Conservation (phyloP, 768 basidiomycete species). For the Pisolithus microcarpus region DNA sequence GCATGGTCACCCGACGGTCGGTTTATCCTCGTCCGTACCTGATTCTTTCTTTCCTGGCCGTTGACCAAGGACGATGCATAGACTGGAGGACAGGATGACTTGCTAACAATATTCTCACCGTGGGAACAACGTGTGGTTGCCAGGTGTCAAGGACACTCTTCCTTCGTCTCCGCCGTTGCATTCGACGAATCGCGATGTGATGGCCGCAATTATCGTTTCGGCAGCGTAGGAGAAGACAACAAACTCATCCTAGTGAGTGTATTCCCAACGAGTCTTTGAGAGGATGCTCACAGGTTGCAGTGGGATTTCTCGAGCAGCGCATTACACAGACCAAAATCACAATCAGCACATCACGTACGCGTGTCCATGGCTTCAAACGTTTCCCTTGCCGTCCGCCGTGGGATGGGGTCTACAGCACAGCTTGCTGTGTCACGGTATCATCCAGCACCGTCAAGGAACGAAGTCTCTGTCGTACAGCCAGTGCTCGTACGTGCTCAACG, state of each 20-base stretch:
- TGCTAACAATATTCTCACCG: constrained; percentile 90
- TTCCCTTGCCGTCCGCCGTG: constrained; percentile 65
- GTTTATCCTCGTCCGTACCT: constrained; percentile 63
- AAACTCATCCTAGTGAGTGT: constrained; percentile 75
- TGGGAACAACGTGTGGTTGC: constrained; percentile 93
- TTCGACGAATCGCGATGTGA: constrained; percentile 90
- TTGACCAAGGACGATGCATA: constrained; percentile 23
- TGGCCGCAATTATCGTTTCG: constrained; percentile 87
- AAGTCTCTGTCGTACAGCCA: constrained; percentile 85
- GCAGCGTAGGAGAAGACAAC: constrained; percentile 95
- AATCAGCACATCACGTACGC: constrained; percentile 63
- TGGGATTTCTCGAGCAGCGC: constrained; percentile 94
- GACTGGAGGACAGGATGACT: constrained; percentile 97
- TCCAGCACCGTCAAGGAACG: constrained; percentile 83
- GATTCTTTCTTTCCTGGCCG: neutral
- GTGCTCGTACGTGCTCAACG: constrained; percentile 54
- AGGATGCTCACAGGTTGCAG: constrained; percentile 31
- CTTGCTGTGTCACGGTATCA: constrained; percentile 62
- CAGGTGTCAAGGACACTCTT: constrained; percentile 94
- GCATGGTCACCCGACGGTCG: constrained; percentile 95
- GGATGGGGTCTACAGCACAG: constrained; percentile 46
- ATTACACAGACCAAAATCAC: constrained; percentile 80
- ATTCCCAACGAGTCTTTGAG: neutral
- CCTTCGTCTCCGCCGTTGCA: constrained; percentile 82
- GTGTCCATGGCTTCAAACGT: constrained; percentile 73